phyloP scores from a whole-genome alignment of 345 rosid genomes.

The Erysimum cheiranthoides region DNA sequence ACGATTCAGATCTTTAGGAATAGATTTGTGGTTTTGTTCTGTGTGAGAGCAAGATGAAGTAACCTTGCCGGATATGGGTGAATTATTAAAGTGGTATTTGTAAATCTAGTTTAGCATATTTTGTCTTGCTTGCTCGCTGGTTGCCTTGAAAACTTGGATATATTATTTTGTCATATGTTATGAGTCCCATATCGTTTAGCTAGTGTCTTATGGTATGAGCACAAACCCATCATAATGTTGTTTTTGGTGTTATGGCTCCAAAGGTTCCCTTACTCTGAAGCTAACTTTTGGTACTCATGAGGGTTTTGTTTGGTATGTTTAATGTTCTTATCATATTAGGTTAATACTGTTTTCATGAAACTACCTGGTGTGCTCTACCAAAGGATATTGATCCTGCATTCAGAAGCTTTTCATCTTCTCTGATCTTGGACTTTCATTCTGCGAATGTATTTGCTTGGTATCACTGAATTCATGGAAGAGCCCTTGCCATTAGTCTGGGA shows the following conservation, averaged over 20 bases:
- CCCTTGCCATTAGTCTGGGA: not conserved
- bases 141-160: not conserved
- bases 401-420: too few relatives aligned
- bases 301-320: not conserved
- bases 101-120: not conserved
- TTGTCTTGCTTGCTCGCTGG: not conserved
- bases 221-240: not conserved
- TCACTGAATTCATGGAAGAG: not conserved
- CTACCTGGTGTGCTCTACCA: not conserved
- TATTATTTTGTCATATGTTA: not conserved
- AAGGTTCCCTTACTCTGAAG: not conserved
- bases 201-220: not conserved
- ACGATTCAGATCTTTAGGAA: not conserved
- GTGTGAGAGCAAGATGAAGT: not conserved
- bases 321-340: not conserved
- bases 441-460: not conserved
- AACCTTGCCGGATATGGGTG: not conserved
- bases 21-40: not conserved
- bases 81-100: not conserved
- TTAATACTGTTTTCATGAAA: not conserved
- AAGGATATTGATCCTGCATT: too few relatives aligned
- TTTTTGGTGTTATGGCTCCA: not conserved
- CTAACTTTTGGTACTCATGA: not conserved
- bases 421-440: not conserved
- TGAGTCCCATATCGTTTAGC: not conserved